Evolutionary conservation across 805 yeast species (phyloP), one percentile per base, ranked within the genome.

Genomic region (Metschnikowia continentalis): DNA sequence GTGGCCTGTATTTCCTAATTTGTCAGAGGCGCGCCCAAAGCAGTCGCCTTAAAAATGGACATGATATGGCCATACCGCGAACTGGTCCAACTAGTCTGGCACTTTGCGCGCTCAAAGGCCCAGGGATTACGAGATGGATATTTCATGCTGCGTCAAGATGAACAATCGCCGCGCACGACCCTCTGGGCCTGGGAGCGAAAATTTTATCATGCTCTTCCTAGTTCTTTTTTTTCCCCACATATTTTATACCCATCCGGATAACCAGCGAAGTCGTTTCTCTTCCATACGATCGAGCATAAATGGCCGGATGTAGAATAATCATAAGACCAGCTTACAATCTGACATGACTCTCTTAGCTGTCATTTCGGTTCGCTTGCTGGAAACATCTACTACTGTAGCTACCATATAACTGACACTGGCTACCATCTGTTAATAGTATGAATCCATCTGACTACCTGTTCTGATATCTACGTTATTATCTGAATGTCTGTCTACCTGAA

Each of bases 281-380:
- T 59, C 74, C 58, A 58, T 74, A 72, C 69, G 69, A 75, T 68
- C 60, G 58, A 71, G 78, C 78, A 74, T 48, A 72, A 74, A 74
- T 74, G 78, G 78, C 78, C 69, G 70, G 74, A 74, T 68, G 77
- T 67, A 74, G 76, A 74, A 50, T 50, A 60, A 53, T 38, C 49
- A 32, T 20, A 54, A 10, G 11, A n/a, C 68, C 64, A 61, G 66
- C 61, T 57, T 64, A 68, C 65, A 71, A 72, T 72, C 74, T 69
- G 67, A 58, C 26, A 49, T 50, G 47, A 53, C 47, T 17, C 48
- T 26, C 42, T 45, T 30, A 20, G 50, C 57, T 54, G 60, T 54
- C 54, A 42, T 53, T 47, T 54, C 67, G 71, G 74, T 74, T 74
- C 77, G 77, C 77, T 66, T 71, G 75, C 66, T 68, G 77, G 75